Conservation (phyloP, 1,139 yeast genomes). For the Lodderomyces oxycetoniae region DNA sequence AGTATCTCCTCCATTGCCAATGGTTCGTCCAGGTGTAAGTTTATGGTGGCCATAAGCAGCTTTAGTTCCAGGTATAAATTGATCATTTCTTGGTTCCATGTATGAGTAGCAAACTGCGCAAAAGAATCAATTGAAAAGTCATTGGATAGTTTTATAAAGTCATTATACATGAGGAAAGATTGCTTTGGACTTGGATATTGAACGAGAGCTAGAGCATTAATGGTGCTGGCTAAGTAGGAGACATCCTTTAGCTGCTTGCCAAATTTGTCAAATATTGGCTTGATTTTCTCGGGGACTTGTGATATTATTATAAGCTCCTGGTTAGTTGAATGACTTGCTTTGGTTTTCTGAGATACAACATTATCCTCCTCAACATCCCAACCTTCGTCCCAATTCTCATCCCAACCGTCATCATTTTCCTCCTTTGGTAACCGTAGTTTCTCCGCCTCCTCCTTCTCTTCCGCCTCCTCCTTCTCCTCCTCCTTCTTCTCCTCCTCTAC, state of each 20-base stretch:
- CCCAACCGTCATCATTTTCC: constrained; percentile 13
- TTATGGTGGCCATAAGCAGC: constrained; percentile 16
- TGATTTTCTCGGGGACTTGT: constrained; percentile 19
- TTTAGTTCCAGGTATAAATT: constrained; percentile 21
- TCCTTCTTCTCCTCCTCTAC: constrained; percentile 5
- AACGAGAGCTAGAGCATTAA: constrained; percentile 29
- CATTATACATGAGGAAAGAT: constrained; percentile 37
- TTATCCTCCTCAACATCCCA: constrained; percentile 19
- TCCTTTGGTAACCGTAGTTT: constrained; percentile 4
- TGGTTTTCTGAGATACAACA: constrained; percentile 5
- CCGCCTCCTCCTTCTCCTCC: constrained; percentile 4
- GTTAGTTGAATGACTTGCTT: background rate
- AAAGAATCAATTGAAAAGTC: constrained; percentile 15
- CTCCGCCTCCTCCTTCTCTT: constrained; percentile 6
- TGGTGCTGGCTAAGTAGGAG: constrained; percentile 19
- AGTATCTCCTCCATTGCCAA: constrained; percentile 13
- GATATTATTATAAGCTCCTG: constrained; percentile 13
- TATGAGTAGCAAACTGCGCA: constrained; percentile 16
- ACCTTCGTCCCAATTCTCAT: constrained; percentile 24
- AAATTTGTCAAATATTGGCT: constrained; percentile 21
- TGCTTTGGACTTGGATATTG: constrained; percentile 30
- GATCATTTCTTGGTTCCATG: constrained; percentile 22
- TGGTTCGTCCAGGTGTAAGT: constrained; percentile 13
- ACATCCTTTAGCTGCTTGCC: constrained; percentile 11
- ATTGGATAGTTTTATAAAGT: constrained; percentile 25